A percentile compares a stretch with the other conserved stretches of the same genome.
Conservation (phyloP, 2,329 filamentous ascomycete genomes). For the Parastagonospora avenae region DNA sequence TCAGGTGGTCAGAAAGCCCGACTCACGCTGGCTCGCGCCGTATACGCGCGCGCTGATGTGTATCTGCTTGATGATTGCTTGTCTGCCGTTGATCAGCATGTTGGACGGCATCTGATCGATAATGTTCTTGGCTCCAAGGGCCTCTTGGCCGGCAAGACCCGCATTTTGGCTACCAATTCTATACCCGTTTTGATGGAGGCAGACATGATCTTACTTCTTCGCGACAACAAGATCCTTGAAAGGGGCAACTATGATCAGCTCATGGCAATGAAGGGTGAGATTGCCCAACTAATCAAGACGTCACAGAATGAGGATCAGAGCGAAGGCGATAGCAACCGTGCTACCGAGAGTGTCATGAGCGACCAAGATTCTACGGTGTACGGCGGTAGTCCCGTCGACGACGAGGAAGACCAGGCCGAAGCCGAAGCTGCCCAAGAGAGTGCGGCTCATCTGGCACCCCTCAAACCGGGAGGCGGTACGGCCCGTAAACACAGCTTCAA, state of each 20-base stretch:
- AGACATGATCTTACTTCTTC: constrained; percentile 84
- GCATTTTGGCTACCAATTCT: constrained; percentile 92
- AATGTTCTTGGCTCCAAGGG: constrained; percentile 88
- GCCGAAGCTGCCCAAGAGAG: constrained; percentile 69
- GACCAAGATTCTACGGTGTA: constrained; percentile 71
- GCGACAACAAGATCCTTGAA: constrained; percentile 82
- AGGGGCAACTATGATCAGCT: constrained; percentile 89
- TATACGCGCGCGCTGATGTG: constrained; percentile 95
- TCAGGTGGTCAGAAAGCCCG: constrained; percentile 97
- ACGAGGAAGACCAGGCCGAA: constrained; percentile 58
- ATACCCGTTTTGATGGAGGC: constrained; percentile 89
- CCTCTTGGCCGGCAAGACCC: constrained; percentile 81
- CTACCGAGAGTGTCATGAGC: constrained; percentile 62
- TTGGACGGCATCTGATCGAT: constrained; percentile 92
- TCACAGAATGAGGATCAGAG: constrained; percentile 62
- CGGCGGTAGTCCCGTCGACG: constrained; percentile 55
- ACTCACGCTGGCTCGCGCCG: constrained; percentile 86
- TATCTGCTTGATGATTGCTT: constrained; percentile 94
- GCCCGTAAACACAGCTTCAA: constrained; percentile 70
- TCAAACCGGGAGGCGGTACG: constrained; percentile 64
- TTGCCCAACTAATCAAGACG: constrained; percentile 81
- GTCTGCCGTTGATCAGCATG: constrained; percentile 97
- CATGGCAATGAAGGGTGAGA: constrained; percentile 90
- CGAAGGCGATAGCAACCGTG: constrained; percentile 51
- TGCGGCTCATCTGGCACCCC: constrained; percentile 72